Conservation (phyloP, 2,329 filamentous ascomycete genomes). For the Myriosclerotinia duriaeana region DNA sequence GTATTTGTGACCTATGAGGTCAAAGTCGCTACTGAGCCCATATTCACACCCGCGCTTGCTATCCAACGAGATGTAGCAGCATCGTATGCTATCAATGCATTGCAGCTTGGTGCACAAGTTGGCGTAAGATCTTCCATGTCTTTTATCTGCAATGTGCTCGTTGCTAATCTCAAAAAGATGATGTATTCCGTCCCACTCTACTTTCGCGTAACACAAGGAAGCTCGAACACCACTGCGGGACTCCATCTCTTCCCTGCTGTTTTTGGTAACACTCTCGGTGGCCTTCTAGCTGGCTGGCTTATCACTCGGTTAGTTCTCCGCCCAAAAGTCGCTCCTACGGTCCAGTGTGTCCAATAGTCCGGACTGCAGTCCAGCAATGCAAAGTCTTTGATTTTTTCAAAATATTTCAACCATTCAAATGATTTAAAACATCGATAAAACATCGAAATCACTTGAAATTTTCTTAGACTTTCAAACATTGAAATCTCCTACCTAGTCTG, state of each 20-base stretch:
- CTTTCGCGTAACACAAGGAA: slow-evolving; percentile 62
- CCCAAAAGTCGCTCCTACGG: background rate
- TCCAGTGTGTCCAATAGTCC: too few relatives aligned
- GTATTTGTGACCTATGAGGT: slow-evolving; percentile 41
- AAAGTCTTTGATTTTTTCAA: too few relatives aligned
- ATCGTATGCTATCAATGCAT: slow-evolving; percentile 52
- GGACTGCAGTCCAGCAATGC: too few relatives aligned
- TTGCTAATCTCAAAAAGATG: slow-evolving; percentile 42
- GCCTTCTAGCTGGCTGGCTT: slow-evolving; percentile 54
- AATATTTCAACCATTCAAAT: too few relatives aligned
- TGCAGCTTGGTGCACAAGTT: slow-evolving; percentile 59
- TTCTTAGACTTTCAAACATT: too few relatives aligned
- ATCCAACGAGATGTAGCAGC: slow-evolving; percentile 52
- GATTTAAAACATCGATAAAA: too few relatives aligned
- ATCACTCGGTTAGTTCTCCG: slow-evolving; percentile 36
- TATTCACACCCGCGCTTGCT: slow-evolving; percentile 58
- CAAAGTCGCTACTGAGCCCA: slow-evolving; percentile 52
- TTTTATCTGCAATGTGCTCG: background rate
- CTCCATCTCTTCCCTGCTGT: slow-evolving; percentile 66
- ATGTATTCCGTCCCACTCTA: slow-evolving; percentile 69
- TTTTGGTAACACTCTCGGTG: slow-evolving; percentile 63
- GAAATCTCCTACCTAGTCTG: too few relatives aligned
- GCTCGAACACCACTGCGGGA: slow-evolving; percentile 57
- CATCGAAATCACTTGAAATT: too few relatives aligned
- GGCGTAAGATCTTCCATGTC: slow-evolving; percentile 45